Percentiles rank a stretch among this genome's conserved stretches.
Conservation (phyloP, 2,329 filamentous ascomycete genomes). For the Colletotrichum siamense region DNA sequence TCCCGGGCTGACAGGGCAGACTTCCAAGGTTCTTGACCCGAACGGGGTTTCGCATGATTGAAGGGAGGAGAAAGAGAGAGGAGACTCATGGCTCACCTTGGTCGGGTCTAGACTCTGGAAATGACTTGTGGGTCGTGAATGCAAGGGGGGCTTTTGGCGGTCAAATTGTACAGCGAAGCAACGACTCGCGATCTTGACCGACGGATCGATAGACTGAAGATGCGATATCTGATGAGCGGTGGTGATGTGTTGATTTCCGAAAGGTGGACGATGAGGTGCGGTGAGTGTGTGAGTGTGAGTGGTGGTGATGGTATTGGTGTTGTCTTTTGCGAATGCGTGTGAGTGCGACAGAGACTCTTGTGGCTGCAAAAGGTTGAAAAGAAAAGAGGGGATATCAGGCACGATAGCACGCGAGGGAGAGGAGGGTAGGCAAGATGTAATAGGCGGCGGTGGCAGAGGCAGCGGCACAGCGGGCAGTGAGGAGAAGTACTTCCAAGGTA, state of each 20-base stretch:
- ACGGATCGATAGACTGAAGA: not conserved
- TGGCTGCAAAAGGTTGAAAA: constrained; percentile 17
- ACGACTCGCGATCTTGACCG: not conserved
- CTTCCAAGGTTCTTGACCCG: constrained; percentile 9
- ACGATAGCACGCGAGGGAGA: constrained; percentile 19
- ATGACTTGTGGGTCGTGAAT: constrained; percentile 25
- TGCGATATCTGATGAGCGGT: not conserved
- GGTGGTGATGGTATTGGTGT: not conserved
- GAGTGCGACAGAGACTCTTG: not conserved
- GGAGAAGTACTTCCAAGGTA: not conserved
- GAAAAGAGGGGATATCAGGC: constrained; percentile 23
- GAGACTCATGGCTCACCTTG: constrained; percentile 25
- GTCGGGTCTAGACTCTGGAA: constrained; percentile 22
- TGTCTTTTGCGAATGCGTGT: not conserved
- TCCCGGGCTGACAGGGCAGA: not conserved
- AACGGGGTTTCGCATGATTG: constrained; percentile 17
- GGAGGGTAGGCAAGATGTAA: constrained; percentile 21
- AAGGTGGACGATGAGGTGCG: not conserved
- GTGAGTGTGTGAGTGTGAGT: not conserved
- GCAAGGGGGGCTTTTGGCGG: constrained; percentile 23
- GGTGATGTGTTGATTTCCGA: not conserved
- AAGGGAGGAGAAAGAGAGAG: constrained; percentile 22
- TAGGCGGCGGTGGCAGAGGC: constrained; percentile 11
- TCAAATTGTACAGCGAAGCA: constrained; percentile 17
- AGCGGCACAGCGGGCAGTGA: not conserved